A percentile compares a stretch with the other conserved stretches of the same genome.
Evolutionary conservation across 2,329 filamentous ascomycete genomes (phyloP).

Genomic region (Colletotrichum abscissum): DNA sequence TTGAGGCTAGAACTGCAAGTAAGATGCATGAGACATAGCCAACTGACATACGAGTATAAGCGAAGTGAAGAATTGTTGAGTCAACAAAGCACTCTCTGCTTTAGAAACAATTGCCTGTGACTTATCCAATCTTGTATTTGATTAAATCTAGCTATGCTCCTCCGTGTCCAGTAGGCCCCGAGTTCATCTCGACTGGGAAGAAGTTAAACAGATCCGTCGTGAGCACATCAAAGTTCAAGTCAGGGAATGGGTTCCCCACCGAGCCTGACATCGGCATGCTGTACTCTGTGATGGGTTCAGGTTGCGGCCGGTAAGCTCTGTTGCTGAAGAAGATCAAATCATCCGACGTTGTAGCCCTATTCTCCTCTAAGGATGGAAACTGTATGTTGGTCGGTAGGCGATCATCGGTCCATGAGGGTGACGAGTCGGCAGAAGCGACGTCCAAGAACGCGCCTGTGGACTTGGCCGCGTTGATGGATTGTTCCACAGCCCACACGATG

Average conservation of each 20-base stretch:
- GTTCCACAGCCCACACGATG: conserved; percentile 38
- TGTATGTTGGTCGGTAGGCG: conserved; percentile 33
- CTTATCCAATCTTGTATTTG: neutral
- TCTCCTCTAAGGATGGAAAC: conserved; percentile 39
- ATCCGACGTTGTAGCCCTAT: conserved; percentile 23
- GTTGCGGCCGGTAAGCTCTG: conserved; percentile 18
- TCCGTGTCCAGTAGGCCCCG: neutral
- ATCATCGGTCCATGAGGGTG: conserved; percentile 19
- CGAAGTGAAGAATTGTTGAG: neutral
- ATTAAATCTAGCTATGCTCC: neutral
- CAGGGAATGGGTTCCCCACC: conserved; percentile 9
- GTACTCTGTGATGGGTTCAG: conserved; percentile 14
- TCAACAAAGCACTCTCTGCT: neutral
- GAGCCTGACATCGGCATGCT: conserved; percentile 14
- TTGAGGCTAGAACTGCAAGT: no score
- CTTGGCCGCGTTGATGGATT: conserved; percentile 38
- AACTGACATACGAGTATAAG: neutral
- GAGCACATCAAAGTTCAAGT: conserved; percentile 41
- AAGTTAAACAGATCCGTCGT: conserved; percentile 44
- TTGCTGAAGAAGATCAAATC: conserved; percentile 41
- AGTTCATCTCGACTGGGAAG: conserved; percentile 36
- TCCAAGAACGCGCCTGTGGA: neutral
- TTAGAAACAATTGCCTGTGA: neutral
- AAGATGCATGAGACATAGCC: no score
- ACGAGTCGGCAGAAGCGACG: conserved; percentile 11